These are phyloP conservation scores for Microthyrium microscopicum DNA, from an alignment of 2,329 filamentous ascomycete species.

Conservation along the genomic window DNA sequence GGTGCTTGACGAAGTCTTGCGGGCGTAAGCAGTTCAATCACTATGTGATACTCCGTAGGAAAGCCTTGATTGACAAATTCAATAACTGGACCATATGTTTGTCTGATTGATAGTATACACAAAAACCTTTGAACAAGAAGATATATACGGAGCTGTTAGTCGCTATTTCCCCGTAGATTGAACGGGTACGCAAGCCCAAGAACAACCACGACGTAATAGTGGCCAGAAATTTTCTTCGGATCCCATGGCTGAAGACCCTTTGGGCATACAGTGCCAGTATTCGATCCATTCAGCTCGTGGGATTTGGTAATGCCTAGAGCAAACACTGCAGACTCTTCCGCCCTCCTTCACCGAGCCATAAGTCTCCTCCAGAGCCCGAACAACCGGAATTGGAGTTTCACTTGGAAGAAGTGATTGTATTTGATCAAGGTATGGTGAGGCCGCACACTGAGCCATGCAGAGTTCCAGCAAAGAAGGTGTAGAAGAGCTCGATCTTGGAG, in stretches of 20 bases:
- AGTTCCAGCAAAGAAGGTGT: too few species aligned
- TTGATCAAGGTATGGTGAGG: slow-evolving; percentile 12
- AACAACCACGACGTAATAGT: slow-evolving; percentile 4
- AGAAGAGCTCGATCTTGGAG: too few species aligned
- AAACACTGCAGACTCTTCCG: slow-evolving; percentile 18
- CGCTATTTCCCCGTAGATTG: too few species aligned
- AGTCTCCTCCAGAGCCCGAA: slow-evolving; percentile 11
- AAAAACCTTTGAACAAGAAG: too few species aligned
- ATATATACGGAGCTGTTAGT: too few species aligned
- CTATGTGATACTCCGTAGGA: too few species aligned
- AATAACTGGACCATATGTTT: too few species aligned
- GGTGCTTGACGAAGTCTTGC: slow-evolving; percentile 2
- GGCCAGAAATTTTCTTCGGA: slow-evolving; percentile 1
- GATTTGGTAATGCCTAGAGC: slow-evolving; percentile 10
- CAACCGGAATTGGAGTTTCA: slow-evolving; percentile 10
- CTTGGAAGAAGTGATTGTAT: slow-evolving; percentile 11
- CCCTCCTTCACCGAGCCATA: slow-evolving; percentile 9
- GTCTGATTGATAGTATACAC: too few species aligned
- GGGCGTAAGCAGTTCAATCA: background rate
- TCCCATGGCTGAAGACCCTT: background rate
- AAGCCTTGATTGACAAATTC: too few species aligned
- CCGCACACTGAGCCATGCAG: too few species aligned
- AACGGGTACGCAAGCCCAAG: slow-evolving; percentile 3
- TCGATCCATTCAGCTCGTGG: slow-evolving; percentile 11
- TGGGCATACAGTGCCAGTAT: slow-evolving; percentile 8